Evolutionary conservation across 805 yeast species (phyloP), one percentile per base, ranked within the genome.

Genomic region (Kazachstania bromeliacearum): DNA sequence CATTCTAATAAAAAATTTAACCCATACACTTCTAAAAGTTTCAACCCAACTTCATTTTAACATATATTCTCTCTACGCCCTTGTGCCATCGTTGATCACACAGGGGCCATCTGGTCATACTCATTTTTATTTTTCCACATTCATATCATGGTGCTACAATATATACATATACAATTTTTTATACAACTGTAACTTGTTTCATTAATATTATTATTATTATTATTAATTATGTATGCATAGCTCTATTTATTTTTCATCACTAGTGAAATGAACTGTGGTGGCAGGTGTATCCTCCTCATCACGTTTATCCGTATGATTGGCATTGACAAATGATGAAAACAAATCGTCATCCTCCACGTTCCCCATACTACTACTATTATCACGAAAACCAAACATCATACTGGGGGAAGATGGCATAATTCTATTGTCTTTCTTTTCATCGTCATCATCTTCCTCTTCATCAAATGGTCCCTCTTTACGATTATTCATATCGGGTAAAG

Each of bases 11-110:
- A n/a, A n/a, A 46, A 70, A 53, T 78, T 77, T 60, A 77, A 78
- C 52, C 84, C 85, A 4, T 77, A 77, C 51, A 76, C 82, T 3
- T 76, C 83, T 2, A 60, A 72, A 31, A 68, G 76, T 17, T 77
- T 77, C 48, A 71, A 76, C 23, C 84, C 85, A 30, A 54, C 60
- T 34, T 47, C 51, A 18, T 39, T n/a, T 18, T n/a, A 8, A 21
- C 7, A 24, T 10, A 7, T 16, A 19, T 16, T 9, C 19, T 32
- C 28, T n/a, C n/a, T n/a, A n/a, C n/a, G n/a, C n/a, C n/a, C n/a
- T n/a, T n/a, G n/a, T n/a, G n/a, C n/a, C n/a, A n/a, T n/a, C n/a
- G n/a, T n/a, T n/a, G n/a, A n/a, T n/a, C n/a, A n/a, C n/a, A n/a
- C n/a, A n/a, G n/a, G n/a, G n/a, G n/a, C n/a, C n/a, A n/a, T n/a